Conservation (phyloP, 192 early-diverging fungal species). For the Podila horticola region DNA sequence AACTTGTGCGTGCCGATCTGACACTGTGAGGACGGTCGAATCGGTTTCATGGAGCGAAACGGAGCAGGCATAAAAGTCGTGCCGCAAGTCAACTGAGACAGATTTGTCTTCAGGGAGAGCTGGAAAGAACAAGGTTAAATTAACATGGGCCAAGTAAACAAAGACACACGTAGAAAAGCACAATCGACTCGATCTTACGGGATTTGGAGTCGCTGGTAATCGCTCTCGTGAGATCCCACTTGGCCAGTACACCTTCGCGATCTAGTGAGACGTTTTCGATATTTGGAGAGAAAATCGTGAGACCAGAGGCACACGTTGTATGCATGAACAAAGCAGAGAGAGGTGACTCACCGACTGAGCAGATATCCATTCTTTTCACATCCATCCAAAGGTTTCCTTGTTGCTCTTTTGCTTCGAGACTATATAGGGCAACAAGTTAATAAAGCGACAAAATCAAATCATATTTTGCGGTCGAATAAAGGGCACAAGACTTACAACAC, state of each 20-base stretch:
- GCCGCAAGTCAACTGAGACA: neutral
- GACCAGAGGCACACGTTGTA: neutral
- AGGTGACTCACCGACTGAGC: conserved; percentile 18
- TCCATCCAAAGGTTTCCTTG: conserved; percentile 15
- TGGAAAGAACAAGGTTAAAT: neutral
- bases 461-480: neutral
- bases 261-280: neutral
- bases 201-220: neutral
- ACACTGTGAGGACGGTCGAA: conserved; percentile 21
- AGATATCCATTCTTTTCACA: conserved; percentile 21
- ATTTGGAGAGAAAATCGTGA: neutral
- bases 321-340: neutral
- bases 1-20: conserved; percentile 18
- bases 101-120: neutral
- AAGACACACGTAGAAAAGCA: too few species aligned
- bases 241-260: neutral
- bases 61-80: conserved; percentile 11
- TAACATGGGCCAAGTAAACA: neutral
- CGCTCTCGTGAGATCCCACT: neutral
- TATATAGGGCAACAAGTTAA: neutral
- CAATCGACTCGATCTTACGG: neutral
- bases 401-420: neutral
- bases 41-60: conserved; percentile 28
- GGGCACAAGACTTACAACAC: conserved; percentile 10
- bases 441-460: neutral